phyloP scores from a whole-genome alignment of 306 rosid genomes.

The Begonia fuchsioides region DNA sequence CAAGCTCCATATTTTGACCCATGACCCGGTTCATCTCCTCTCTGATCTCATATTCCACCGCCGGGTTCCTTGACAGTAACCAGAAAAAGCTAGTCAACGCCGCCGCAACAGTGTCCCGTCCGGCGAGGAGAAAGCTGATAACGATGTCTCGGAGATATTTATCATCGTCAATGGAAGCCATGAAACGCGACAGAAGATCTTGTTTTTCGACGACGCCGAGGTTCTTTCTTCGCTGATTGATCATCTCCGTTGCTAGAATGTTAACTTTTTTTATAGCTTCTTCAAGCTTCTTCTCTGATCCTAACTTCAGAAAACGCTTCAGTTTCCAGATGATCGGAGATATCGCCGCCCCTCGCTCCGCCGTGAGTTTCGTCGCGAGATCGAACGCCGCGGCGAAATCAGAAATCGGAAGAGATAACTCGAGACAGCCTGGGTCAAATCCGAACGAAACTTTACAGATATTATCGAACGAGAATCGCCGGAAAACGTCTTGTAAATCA shows the following conservation, averaged over 20 bases:
- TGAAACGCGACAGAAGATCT: slow-evolving; percentile 69
- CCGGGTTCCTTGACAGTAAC: slow-evolving; percentile 33
- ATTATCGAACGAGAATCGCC: slow-evolving; percentile 66
- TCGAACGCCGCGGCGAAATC: slow-evolving; percentile 42
- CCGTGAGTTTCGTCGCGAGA: slow-evolving; percentile 42
- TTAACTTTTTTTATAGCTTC: slow-evolving; percentile 34
- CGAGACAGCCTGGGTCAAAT: slow-evolving; percentile 64
- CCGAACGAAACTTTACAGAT: slow-evolving; percentile 70
- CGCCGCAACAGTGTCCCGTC: slow-evolving; percentile 70
- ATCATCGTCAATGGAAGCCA: slow-evolving; percentile 46
- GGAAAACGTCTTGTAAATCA: slow-evolving; percentile 61
- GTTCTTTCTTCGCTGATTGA: slow-evolving; percentile 18
- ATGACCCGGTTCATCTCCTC: slow-evolving; percentile 39
- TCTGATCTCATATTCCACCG: slow-evolving; percentile 25
- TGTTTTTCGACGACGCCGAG: slow-evolving; percentile 12
- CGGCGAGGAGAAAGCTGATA: slow-evolving; percentile 66
- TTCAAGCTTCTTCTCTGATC: slow-evolving; percentile 49
- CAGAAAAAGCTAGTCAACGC: slow-evolving; percentile 52
- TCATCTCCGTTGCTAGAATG: slow-evolving; percentile 25
- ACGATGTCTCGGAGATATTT: slow-evolving; percentile 56
- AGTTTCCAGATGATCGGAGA: slow-evolving; percentile 50
- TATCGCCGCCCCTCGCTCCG: slow-evolving; percentile 44
- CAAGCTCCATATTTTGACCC: slow-evolving; percentile 10
- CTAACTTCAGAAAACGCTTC: slow-evolving; percentile 32
- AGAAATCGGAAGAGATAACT: slow-evolving; percentile 27